Evolutionary conservation across 2,329 filamentous ascomycete species (phyloP).

Genomic region (Cercospora brassicicola): DNA sequence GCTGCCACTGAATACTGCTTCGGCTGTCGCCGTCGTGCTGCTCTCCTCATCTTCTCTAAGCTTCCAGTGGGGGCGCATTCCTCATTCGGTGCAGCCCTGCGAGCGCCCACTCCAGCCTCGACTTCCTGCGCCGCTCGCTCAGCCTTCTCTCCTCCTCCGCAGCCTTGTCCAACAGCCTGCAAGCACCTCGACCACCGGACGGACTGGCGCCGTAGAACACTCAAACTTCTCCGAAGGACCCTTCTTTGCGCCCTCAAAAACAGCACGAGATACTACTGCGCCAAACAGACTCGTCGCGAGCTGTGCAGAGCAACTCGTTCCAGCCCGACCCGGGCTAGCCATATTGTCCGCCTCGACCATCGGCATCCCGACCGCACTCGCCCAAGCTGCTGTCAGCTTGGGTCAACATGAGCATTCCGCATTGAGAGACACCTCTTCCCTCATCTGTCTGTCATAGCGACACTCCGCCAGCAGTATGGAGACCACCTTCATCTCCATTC

Average conservation of each 20-base stretch:
- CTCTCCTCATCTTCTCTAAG: not conserved
- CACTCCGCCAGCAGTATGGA: constrained; percentile 32
- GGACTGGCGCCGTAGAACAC: no score
- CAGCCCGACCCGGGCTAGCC: not conserved
- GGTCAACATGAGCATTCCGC: not conserved
- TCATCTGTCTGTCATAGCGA: not conserved
- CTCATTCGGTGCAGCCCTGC: not conserved
- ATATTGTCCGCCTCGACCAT: not conserved
- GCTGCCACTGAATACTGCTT: not conserved
- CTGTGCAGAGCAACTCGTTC: not conserved
- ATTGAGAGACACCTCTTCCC: not conserved
- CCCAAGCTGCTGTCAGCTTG: not conserved
- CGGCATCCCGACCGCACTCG: not conserved
- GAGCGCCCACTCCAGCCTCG: not conserved
- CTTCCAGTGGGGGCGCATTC: not conserved
- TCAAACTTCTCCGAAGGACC: not conserved
- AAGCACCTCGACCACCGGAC: not conserved
- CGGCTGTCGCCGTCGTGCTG: not conserved
- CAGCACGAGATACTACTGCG: not conserved
- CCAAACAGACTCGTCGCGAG: not conserved
- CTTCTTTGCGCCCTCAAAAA: not conserved
- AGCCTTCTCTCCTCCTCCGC: not conserved
- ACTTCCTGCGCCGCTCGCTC: no score
- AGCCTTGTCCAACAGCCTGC: not conserved
- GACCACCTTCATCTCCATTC: constrained; percentile 82